phyloP scores from a whole-genome alignment of 441 rosid genomes.

The Adansonia madagascariensis region DNA sequence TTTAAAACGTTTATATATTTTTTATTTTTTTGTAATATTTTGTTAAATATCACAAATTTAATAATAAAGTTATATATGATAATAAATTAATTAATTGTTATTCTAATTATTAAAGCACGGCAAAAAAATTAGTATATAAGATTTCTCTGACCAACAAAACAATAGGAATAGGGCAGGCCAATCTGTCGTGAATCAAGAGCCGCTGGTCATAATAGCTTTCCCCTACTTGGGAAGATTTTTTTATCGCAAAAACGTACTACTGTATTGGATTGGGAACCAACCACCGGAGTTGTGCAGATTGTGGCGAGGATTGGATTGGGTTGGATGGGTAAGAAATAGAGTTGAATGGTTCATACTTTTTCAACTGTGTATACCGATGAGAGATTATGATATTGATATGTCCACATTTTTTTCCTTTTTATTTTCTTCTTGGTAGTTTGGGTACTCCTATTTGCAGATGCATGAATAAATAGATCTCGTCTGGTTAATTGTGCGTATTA shows the following conservation, averaged over 20 bases:
- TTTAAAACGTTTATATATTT: too few relatives aligned
- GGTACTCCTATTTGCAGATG: background rate
- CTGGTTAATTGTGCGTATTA: background rate
- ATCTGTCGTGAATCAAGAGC: background rate
- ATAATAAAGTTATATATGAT: too few relatives aligned
- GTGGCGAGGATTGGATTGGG: background rate
- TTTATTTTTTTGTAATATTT: too few relatives aligned
- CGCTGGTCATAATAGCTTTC: background rate
- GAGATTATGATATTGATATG: background rate
- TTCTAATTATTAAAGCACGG: too few relatives aligned
- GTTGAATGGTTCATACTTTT: constrained; percentile 11
- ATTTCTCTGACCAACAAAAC: background rate
- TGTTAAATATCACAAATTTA: too few relatives aligned
- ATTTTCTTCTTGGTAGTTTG: background rate
- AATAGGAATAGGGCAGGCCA: background rate
- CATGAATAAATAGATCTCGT: background rate
- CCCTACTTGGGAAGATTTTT: background rate
- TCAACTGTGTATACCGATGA: background rate
- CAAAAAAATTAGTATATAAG: too few relatives aligned
- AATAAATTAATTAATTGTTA: too few relatives aligned
- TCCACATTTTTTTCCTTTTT: background rate
- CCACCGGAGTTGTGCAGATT: constrained; percentile 1
- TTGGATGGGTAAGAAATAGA: constrained; percentile 4
- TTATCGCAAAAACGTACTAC: background rate
- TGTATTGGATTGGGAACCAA: background rate